phyloP scores from a whole-genome alignment of 2,329 filamentous ascomycete species.

The Colletotrichum sp. region DNA sequence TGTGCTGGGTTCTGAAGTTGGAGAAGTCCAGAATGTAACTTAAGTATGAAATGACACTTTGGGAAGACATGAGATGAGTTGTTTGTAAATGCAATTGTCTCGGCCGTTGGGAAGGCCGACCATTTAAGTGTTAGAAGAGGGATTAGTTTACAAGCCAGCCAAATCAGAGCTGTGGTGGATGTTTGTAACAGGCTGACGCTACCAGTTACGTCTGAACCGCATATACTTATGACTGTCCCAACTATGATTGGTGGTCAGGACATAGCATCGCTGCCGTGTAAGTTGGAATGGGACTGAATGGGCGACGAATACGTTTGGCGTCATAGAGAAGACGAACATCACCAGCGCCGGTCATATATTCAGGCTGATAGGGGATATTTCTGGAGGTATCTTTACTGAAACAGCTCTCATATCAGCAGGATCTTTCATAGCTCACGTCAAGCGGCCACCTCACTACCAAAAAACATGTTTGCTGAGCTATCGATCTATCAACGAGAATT shows the following conservation, averaged over 20 bases:
- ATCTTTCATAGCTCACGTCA: not conserved
- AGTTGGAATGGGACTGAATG: not conserved
- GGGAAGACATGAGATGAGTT: too few species aligned
- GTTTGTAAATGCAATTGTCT: accelerated
- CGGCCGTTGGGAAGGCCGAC: accelerated
- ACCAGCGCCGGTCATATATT: not conserved
- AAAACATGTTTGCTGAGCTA: too few species aligned
- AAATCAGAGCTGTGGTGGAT: accelerated
- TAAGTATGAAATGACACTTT: not conserved
- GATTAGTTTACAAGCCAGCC: not conserved
- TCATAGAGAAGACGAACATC: not conserved
- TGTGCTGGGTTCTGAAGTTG: too few species aligned
- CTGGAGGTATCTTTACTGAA: accelerated
- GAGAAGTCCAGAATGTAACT: accelerated
- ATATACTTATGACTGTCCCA: accelerated
- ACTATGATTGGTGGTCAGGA: accelerated
- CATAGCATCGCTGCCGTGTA: not conserved
- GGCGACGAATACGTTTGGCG: not conserved
- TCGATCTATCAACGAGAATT: accelerated
- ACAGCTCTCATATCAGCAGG: not conserved
- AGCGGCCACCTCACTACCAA: too few species aligned
- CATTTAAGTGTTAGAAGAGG: accelerated
- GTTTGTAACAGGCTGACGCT: too few species aligned
- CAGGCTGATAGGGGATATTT: accelerated
- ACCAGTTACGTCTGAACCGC: not conserved